Base-by-base conservation (phyloP, 2,329 filamentous ascomycete genomes). In the Fusarium luffae region DNA sequence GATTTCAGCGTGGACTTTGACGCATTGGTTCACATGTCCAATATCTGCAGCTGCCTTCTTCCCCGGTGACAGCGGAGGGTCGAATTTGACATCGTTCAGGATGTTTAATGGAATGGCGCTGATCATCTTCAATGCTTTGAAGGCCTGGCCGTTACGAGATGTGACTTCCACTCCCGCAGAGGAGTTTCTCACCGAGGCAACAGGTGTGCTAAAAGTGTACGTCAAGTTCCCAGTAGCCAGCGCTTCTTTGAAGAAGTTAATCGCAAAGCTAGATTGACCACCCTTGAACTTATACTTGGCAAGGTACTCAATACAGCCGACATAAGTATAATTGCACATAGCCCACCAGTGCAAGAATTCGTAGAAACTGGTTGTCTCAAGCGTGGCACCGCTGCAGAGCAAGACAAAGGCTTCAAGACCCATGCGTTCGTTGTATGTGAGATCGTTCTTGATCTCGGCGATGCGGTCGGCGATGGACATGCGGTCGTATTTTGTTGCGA, bases 291-390 rank as follows among this genome's bases (percentile, higher is more conserved):
- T 84, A 70, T 81, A 83, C 21, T 78, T 79, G 40, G 82, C 78
- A 4, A 81, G 71, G n/a, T 77, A 76, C 28, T 81, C 77, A 27
- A 82, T 75, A 41, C 79, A 82, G 2, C 78, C 80, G 18, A 75
- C 71, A 54, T 80, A 83, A 7, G 75, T 79, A 69, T 83, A 83
- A 28, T 78, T 82, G 55, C 77, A 77, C 3, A 82, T 73, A 11
- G 80, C 83, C 83, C 79, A 85, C 83, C 82, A 85, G 59, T 83
- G 83, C 19, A 86, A 71, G 32, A 85, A 80, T 55, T 86, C 83
- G 49, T 81, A 81, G 60, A 85, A 83, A 23, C 80, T 81, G 0
- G 79, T 81, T 0, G 80, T 82, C 12, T 81, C 78, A 1, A 83
- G 77, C 0, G 80, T 83, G 0, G 75, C 80, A 7, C 83, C 81